These are phyloP conservation scores for Ogataea neopini DNA, from an alignment of 805 yeast species.

Conservation along the genomic window DNA sequence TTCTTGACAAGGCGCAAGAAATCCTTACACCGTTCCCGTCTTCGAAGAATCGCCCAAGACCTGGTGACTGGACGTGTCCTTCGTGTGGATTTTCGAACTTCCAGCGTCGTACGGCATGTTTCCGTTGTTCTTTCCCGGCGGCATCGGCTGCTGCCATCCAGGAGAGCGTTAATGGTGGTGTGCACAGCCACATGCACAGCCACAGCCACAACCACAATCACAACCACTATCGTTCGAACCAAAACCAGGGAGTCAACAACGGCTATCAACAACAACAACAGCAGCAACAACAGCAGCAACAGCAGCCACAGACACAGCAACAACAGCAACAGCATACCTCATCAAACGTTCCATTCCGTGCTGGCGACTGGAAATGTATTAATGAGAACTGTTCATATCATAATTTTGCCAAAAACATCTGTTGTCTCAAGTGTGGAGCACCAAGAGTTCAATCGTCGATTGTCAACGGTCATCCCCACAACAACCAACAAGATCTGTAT, in stretches of 20 bases:
- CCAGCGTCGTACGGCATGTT: constrained; percentile 91
- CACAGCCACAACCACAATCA: constrained; percentile 19
- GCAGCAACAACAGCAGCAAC: constrained; percentile 19
- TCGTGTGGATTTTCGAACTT: constrained; percentile 94
- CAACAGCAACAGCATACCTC: constrained; percentile 17
- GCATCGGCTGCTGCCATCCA: constrained; percentile 69
- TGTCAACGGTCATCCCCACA: constrained; percentile 33
- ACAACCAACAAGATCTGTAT: constrained; percentile 14
- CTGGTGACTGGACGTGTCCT: constrained; percentile 98
- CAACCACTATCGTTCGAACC: neutral
- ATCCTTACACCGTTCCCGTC: constrained; percentile 82
- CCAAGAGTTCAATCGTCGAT: constrained; percentile 47
- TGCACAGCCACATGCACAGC: constrained; percentile 11
- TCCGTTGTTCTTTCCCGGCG: constrained; percentile 88
- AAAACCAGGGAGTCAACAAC: constrained; percentile 6
- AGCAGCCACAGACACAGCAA: constrained; percentile 10
- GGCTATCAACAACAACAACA: constrained; percentile 3
- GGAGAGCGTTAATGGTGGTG: constrained; percentile 50
- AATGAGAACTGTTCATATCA: constrained; percentile 81
- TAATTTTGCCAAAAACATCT: constrained; percentile 87
- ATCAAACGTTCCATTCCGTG: constrained; percentile 83
- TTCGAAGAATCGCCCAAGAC: constrained; percentile 84
- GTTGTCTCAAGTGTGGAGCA: constrained; percentile 86
- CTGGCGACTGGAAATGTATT: constrained; percentile 95
- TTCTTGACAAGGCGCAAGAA: constrained; percentile 80